phyloP scores from a whole-genome alignment of 2,329 filamentous ascomycete species.

The Dactylellina sp. region DNA sequence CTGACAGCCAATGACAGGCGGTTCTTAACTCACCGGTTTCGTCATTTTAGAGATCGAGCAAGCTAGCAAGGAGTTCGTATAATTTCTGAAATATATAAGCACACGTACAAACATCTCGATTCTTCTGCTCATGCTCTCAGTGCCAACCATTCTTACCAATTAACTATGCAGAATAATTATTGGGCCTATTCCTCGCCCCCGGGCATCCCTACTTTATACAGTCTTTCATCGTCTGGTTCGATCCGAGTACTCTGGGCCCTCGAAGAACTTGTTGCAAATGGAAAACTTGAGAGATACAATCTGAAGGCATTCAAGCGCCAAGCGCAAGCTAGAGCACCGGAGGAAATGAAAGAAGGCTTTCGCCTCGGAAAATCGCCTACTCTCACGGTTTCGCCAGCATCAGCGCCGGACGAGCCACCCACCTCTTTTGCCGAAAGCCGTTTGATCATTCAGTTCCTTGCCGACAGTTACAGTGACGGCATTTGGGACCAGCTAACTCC shows the following conservation, averaged over 20 bases:
- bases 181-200: conserved; percentile 33
- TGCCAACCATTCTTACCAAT: no score
- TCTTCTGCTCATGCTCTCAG: no score
- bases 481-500: conserved; percentile 27
- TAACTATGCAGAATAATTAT: conserved; percentile 33
- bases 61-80: no score
- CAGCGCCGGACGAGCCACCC: conserved; percentile 43
- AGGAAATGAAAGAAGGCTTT: conserved; percentile 51
- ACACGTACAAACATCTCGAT: no score
- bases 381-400: conserved; percentile 40
- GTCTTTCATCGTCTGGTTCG: conserved; percentile 33
- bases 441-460: conserved; percentile 43
- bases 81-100: no score
- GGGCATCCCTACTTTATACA: conserved; percentile 44
- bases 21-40: no score
- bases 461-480: conserved; percentile 34
- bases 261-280: conserved; percentile 39
- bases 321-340: conserved; percentile 22
- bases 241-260: conserved; percentile 40
- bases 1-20: no score
- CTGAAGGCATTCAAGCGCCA: conserved; percentile 31
- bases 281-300: conserved; percentile 43
- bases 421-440: conserved; percentile 46
- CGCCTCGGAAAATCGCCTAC: conserved; percentile 42
- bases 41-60: no score